Base-by-base conservation (phyloP, 2,329 filamentous ascomycete genomes). In the Lecanicillium sp. region DNA sequence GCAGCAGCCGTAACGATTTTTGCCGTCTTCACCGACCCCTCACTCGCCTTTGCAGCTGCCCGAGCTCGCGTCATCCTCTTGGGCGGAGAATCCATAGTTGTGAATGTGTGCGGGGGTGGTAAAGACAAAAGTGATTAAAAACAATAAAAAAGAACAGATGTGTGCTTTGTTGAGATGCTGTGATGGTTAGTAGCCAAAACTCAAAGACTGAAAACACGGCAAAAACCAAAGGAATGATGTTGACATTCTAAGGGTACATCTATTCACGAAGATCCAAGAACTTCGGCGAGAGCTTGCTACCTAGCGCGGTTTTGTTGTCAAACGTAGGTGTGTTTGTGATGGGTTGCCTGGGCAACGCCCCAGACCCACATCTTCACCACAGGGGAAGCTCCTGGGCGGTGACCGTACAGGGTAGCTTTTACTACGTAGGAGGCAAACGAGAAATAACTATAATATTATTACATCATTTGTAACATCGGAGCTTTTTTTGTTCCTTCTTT, bases 11-110 rank as follows among this genome's bases (percentile, higher is more conserved):
- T 70, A 43, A 68, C 59, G 44, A 69, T 62, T 43, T 59, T 71
- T 42, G 66, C 63, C 2, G 62, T 59, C 48, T 66, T 62, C 9
- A 49, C 49, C 30, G 56, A 52, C 18, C 59, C 51, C 41, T 67
- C 60, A 38, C 48, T 52, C 25, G 55, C 54, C 51, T 63, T 68
- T 31, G 65, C 65, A 19, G 65, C 64, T 22, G 66, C 64, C 42
- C 67, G 57, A 33, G 67, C 59, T 37, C 75, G 70, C 45, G 75
- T 78, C 51, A 78, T 67, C 46, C 75, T 70, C 59, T 76, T 76
- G 27, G 74, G 75, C 37, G 75, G 73, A 42, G 71, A 77, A 47
- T 73, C 70, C 73, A 78, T 76, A 46, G 37, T 63, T 45, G 28
- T 28, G 38, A 36, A 16, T 39, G 43, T 44, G 32, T 39, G 25